A percentile compares a stretch with the other conserved stretches of the same genome.
Conservation (phyloP, 495 filamentous ascomycete species). For the Podospora pseudopauciseta region DNA sequence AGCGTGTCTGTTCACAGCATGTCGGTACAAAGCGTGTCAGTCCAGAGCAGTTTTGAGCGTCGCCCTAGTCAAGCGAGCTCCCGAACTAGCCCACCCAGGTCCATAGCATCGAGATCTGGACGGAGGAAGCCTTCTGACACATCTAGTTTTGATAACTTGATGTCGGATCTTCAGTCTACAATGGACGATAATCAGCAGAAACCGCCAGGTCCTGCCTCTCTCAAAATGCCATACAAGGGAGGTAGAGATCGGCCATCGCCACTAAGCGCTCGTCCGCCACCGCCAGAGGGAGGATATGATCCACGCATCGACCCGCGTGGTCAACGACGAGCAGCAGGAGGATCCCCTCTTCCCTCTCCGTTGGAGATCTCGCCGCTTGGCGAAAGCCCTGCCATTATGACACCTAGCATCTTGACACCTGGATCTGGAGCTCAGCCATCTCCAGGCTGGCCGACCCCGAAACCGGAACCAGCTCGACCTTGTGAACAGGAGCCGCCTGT, state of each 20-base stretch:
- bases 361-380: slow-evolving; percentile 11
- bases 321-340: slow-evolving; percentile 16
- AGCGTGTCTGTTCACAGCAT: slow-evolving; percentile 38
- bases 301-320: slow-evolving; percentile 36
- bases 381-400: slow-evolving; percentile 8
- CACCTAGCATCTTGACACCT: slow-evolving; percentile 11
- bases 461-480: not conserved
- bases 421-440: slow-evolving; percentile 17
- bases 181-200: slow-evolving; percentile 38
- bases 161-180: slow-evolving; percentile 51
- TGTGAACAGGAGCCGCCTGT: not conserved
- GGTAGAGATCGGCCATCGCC: slow-evolving; percentile 23
- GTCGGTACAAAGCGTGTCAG: slow-evolving; percentile 37
- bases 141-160: slow-evolving; percentile 45
- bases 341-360: slow-evolving; percentile 29
- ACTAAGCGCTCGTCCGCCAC: slow-evolving; percentile 27
- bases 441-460: slow-evolving; percentile 14
- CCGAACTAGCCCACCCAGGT: slow-evolving; percentile 59
- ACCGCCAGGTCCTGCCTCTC: not conserved
- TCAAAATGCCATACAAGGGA: slow-evolving; percentile 25
- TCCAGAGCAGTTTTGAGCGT: slow-evolving; percentile 45
- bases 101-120: slow-evolving; percentile 37
- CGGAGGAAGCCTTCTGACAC: slow-evolving; percentile 36
- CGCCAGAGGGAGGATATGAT: slow-evolving; percentile 35
- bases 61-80: slow-evolving; percentile 66